Percentiles rank a stretch among this genome's conserved stretches.
phyloP scores from a whole-genome alignment of 2,329 filamentous ascomycete genomes.

The Xylaria multiplex region DNA sequence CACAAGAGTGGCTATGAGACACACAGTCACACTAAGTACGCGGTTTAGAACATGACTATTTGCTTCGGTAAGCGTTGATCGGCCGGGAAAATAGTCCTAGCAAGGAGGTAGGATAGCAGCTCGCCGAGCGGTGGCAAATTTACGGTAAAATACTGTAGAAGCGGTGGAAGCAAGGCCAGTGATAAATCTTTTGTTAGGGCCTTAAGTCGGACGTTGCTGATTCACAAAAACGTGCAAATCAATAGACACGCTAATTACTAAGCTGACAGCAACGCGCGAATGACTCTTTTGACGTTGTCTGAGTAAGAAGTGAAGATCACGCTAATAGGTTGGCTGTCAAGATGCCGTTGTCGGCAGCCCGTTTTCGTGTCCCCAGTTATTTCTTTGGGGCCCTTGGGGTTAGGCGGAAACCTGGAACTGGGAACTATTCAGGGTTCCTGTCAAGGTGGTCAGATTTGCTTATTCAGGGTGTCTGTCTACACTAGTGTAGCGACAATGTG shows the following conservation, averaged over 20 bases:
- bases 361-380: slow-evolving; percentile 22
- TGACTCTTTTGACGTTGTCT: slow-evolving; percentile 14
- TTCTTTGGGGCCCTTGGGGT: slow-evolving; percentile 9
- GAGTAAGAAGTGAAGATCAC: slow-evolving; percentile 24
- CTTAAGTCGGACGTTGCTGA: not conserved
- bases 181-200: slow-evolving; percentile 12
- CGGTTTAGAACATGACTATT: not conserved
- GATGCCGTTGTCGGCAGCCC: slow-evolving; percentile 28
- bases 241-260: slow-evolving; percentile 12
- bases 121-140: slow-evolving; percentile 21
- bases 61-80: not conserved
- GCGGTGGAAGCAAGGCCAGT: not conserved
- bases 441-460: slow-evolving; percentile 1
- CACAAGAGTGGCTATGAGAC: too few relatives aligned
- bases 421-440: not conserved
- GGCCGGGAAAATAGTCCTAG: not conserved
- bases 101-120: not conserved
- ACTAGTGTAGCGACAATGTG: slow-evolving; percentile 17
- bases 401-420: slow-evolving; percentile 12
- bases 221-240: not conserved
- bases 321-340: not conserved
- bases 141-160: not conserved
- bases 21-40: not conserved
- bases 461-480: not conserved
- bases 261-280: slow-evolving; percentile 22